phyloP scores from a whole-genome alignment of 108 stramenopile species.

The Fistulifera pelliculosa region DNA sequence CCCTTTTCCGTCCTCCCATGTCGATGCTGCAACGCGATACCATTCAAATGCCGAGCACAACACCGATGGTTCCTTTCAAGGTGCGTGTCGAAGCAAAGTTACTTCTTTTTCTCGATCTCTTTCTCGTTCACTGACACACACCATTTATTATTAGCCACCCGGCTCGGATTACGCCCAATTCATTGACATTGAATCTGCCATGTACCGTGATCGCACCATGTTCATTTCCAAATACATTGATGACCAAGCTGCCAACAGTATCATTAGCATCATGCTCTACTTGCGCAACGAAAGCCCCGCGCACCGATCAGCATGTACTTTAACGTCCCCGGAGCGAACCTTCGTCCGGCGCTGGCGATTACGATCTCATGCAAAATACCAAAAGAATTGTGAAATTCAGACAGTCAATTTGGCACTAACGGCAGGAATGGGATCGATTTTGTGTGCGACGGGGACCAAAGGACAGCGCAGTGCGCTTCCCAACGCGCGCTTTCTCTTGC shows the following conservation, averaged over 20 bases:
- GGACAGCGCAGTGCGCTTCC: constrained; percentile 76
- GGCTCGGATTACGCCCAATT: constrained; percentile 62
- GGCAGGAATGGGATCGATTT: constrained; percentile 87
- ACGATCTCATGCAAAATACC: constrained; percentile 78
- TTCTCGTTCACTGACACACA: background rate
- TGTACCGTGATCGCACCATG: constrained; percentile 87
- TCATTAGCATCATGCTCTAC: constrained; percentile 77
- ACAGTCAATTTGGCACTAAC: constrained; percentile 88
- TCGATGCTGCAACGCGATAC: constrained; percentile 25
- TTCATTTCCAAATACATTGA: constrained; percentile 86
- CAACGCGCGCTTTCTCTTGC: constrained; percentile 87
- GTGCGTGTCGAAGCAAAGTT: constrained; percentile 19
- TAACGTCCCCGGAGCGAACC: constrained; percentile 80
- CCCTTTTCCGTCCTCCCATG: too few relatives aligned
- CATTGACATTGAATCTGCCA: constrained; percentile 79
- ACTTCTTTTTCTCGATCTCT: background rate
- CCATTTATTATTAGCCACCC: constrained; percentile 46
- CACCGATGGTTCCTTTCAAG: constrained; percentile 78
- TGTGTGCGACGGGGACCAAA: constrained; percentile 81
- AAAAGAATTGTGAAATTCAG: constrained; percentile 48
- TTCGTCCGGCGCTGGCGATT: constrained; percentile 82
- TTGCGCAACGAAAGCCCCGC: constrained; percentile 53
- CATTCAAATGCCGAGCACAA: constrained; percentile 69
- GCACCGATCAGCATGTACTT: constrained; percentile 79
- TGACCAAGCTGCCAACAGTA: constrained; percentile 82